Base-by-base conservation (phyloP, 2,329 filamentous ascomycete genomes). In the Botrytis fabae region DNA sequence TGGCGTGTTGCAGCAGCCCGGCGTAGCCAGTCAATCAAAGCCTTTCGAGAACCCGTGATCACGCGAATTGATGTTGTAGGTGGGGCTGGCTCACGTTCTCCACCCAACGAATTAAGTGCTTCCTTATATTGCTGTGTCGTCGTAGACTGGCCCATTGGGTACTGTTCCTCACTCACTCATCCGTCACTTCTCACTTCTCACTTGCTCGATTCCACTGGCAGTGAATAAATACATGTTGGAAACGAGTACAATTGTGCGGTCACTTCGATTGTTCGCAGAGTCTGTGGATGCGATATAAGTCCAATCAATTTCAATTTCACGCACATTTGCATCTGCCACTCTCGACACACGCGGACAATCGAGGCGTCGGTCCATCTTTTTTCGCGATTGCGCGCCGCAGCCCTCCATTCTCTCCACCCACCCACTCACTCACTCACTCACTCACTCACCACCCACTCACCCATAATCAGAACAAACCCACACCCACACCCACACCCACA, bases 1-100 rank as follows among this genome's bases (percentile, higher is more conserved):
- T 66, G 63, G 63, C 63, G 63, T 66, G 14, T 20, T n/a, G 22
- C 14, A 44, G 22, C 14, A 42, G 61, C 1, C 9, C 40, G 25
- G n/a, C 18, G 0, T 46, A 22, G n/a, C 51, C 51, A 57, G 51
- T 57, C n/a, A 57, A 57, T 57, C 48, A 28, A 57, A 51, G 0
- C 44, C 63, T 35, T 38, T 16, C 2, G 4, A 54, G 22, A 40
- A 38, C 35, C 46, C 64, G 64, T 66, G 64, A 66, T 18, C 6
- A 66, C 64, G 64, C 64, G 64, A 66, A 54, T 28, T 44, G 35
- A 8, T 14, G 32, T 35, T 44, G 32, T 32, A 66, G 25, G 64
- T 66, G 64, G 64, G 64, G 46, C 40, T 54, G 38, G 38, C 62
- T 66, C 64, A 54, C 64, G 64, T 66, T 66, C 64, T 66, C 46